Conservation (phyloP, 2,329 filamentous ascomycete species). For the Colletotrichum navitas region DNA sequence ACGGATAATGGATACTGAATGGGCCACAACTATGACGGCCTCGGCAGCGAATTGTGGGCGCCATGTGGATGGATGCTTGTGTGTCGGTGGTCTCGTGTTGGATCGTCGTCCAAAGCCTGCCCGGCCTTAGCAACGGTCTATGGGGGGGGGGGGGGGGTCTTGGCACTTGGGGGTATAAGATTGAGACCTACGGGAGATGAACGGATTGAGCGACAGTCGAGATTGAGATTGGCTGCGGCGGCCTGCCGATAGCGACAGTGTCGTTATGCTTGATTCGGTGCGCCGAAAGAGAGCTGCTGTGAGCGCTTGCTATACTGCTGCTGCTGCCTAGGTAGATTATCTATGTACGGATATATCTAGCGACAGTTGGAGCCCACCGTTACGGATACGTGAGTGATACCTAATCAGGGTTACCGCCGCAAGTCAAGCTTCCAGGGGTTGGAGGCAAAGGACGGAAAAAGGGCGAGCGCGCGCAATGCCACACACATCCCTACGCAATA, state of each 20-base stretch:
- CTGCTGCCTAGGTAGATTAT: too few species aligned
- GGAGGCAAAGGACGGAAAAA: slow-evolving; percentile 27
- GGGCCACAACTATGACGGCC: slow-evolving; percentile 14
- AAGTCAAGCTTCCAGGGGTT: slow-evolving; percentile 29
- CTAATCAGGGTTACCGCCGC: slow-evolving; percentile 34
- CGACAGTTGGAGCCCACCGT: background rate
- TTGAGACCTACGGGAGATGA: slow-evolving; percentile 30
- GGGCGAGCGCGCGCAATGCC: slow-evolving; percentile 23
- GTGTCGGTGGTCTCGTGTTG: slow-evolving; percentile 27
- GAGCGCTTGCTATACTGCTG: too few species aligned
- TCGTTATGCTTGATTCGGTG: slow-evolving; percentile 39
- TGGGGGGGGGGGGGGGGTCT: slow-evolving; percentile 22
- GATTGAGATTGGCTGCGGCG: slow-evolving; percentile 39
- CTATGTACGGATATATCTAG: too few species aligned
- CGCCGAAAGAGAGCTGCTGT: slow-evolving; percentile 19
- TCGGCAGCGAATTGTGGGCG: slow-evolving; percentile 22
- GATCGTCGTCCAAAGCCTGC: slow-evolving; percentile 38
- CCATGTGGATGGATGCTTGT: slow-evolving; percentile 12
- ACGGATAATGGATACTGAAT: background rate
- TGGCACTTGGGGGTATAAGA: slow-evolving; percentile 30
- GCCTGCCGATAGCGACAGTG: slow-evolving; percentile 25
- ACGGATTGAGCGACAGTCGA: slow-evolving; percentile 23
- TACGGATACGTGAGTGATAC: slow-evolving; percentile 4
- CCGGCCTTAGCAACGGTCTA: background rate
- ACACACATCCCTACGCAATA: background rate